Base-by-base conservation (phyloP, 208 protist genomes). In the Naegleria fowleri region DNA sequence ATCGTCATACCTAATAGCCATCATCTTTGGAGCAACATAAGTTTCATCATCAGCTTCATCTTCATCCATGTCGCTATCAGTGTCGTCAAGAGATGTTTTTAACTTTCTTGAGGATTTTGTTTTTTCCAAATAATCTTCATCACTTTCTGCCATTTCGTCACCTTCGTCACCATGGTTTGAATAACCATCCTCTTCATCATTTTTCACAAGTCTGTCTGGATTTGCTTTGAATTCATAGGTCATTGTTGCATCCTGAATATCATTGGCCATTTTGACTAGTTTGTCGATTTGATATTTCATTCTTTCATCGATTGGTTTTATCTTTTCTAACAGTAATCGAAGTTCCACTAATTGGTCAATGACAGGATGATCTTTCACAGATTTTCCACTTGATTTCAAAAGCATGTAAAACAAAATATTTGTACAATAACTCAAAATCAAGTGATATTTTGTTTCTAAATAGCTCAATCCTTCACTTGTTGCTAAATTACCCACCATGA, bases 281-380 rank as follows among this genome's bases (percentile, higher is more conserved):
- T 88, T 88, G 29, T 51, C 41, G 15, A 88, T 58, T 88, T 88
- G 84, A 39, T 33, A 58, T 38, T 88, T 88, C 84, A 88, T 58
- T 55, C 84, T 22, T 39, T 88, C 84, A 88, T 88, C 84, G 15
- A 88, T 88, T n/a, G 84, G 84, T 88, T 38, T 88, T 5, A 90
- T 84, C 48, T 90, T 90, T 55, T 90, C 88, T 41, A 90, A 39
- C 6, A 76, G 22, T 19, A 86, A 51, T 86, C 79, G 39, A 11
- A 84, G 22, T 90, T 90, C 76, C 36, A 90, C 76, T 19, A 90
- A 76, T 11, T 76, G 7, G 38, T n/a, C 41, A 67, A 86, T 76
- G 22, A 90, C 88, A 19, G 88, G 88, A 90, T 90, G 88, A 58
- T 90, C 52, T 38, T 76, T 90, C 16, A 90, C 88, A 29, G 51